These are phyloP conservation scores for Vaccinium corymbosum DNA, from an alignment of 148 eudicot genomes.

Conservation along the genomic window DNA sequence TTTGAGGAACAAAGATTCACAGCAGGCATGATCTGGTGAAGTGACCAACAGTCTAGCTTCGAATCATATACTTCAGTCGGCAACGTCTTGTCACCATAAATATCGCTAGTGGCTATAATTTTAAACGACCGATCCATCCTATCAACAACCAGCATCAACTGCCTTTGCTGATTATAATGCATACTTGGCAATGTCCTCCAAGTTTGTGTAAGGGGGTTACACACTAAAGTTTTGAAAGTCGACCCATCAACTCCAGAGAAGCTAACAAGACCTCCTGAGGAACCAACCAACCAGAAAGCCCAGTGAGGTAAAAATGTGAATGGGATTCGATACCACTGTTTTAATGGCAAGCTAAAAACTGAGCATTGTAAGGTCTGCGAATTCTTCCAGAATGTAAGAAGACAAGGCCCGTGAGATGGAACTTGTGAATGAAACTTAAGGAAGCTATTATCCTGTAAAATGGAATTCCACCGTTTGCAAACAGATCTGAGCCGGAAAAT, in stretches of 20 bases:
- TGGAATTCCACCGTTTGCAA: conserved; percentile 93
- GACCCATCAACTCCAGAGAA: conserved; percentile 83
- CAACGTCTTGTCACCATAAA: conserved; percentile 77
- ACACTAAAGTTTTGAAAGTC: conserved; percentile 66
- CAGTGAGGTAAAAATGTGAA: conserved; percentile 78
- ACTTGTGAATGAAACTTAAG: conserved; percentile 93
- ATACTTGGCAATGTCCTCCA: conserved; percentile 88
- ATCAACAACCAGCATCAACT: conserved; percentile 85
- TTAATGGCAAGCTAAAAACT: conserved; percentile 85
- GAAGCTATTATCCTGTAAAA: conserved; percentile 77
- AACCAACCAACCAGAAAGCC: conserved; percentile 97
- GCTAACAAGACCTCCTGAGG: conserved; percentile 90
- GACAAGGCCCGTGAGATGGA: conserved; percentile 95
- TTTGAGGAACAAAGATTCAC: conserved; percentile 90
- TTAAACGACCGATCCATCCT: conserved; percentile 67
- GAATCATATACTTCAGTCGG: conserved; percentile 97
- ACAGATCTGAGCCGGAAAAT: conserved; percentile 87
- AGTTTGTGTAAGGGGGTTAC: conserved; percentile 85
- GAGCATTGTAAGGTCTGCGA: conserved; percentile 85
- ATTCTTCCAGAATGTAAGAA: conserved; percentile 88
- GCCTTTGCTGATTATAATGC: conserved; percentile 91
- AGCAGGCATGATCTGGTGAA: conserved; percentile 93
- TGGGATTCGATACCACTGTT: conserved; percentile 91
- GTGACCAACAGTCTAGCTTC: conserved; percentile 66
- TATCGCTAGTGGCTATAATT: conserved; percentile 86